Evolutionary conservation across 2,329 filamentous ascomycete genomes (phyloP).

Genomic region (Aspergillus caelatus): DNA sequence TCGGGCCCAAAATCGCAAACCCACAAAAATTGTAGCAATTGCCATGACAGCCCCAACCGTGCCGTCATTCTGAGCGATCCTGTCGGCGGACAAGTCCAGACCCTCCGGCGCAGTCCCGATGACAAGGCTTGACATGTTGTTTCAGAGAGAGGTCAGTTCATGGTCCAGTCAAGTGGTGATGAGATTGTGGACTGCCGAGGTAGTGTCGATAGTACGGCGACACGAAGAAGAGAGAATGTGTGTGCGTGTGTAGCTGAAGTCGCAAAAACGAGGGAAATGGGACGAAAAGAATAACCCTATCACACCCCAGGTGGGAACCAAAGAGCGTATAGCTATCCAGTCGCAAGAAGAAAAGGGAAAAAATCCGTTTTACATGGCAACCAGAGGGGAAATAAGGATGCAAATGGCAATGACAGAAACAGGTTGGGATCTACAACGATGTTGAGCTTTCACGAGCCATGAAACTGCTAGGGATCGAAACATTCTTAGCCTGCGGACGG

Average conservation of each 20-base stretch:
- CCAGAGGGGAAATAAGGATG: not conserved
- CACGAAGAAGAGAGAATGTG: not conserved
- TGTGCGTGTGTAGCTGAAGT: not conserved
- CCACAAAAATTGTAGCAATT: constrained; percentile 15
- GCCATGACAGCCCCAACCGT: constrained; percentile 12
- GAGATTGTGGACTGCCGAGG: not conserved
- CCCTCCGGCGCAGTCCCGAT: constrained; percentile 6
- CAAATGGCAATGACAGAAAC: not conserved
- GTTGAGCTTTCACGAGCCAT: too few relatives aligned
- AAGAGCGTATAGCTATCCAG: not conserved
- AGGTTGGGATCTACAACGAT: not conserved
- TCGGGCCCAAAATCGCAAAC: constrained; percentile 16
- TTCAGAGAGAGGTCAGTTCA: not conserved
- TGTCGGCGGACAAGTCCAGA: constrained; percentile 11
- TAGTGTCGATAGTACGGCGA: not conserved
- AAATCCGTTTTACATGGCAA: not conserved
- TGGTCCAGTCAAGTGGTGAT: not conserved
- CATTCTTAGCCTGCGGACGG: not conserved
- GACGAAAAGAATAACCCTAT: not conserved
- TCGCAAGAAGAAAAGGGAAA: not conserved
- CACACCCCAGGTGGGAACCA: not conserved
- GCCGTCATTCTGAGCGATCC: constrained; percentile 13
- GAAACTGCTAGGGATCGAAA: not conserved
- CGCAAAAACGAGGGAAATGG: not conserved
- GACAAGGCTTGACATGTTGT: constrained; percentile 13